These are phyloP conservation scores for Trypanosoma rangeli DNA, from an alignment of 208 protist genomes.

Conservation along the genomic window DNA sequence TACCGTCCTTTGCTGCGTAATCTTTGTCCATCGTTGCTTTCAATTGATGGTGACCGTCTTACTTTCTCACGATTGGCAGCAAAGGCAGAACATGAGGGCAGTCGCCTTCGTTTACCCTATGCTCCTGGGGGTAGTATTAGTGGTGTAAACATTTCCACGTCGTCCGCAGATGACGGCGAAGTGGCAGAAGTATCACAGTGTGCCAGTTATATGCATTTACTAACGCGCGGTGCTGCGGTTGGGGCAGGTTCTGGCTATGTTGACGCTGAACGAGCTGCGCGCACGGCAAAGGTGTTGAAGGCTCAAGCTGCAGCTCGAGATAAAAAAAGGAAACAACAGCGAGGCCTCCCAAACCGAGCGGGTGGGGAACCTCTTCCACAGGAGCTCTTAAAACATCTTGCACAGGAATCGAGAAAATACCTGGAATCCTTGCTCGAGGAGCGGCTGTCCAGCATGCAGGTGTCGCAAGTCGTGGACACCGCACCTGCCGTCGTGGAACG, in stretches of 20 bases:
- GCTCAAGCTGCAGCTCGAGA: constrained; percentile 19
- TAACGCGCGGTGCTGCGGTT: constrained; percentile 61
- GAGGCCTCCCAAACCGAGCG: constrained; percentile 19
- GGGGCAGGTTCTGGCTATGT: constrained; percentile 55
- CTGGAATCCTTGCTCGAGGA: constrained; percentile 72
- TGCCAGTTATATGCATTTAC: constrained; percentile 59
- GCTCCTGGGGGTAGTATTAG: background rate
- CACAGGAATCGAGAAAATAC: constrained; percentile 67
- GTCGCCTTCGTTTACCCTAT: constrained; percentile 36
- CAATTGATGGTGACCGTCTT: constrained; percentile 67
- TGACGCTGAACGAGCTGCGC: constrained; percentile 30
- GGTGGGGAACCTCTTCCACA: constrained; percentile 36
- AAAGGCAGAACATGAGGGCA: constrained; percentile 30
- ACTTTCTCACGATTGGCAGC: constrained; percentile 47
- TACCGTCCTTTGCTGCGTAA: constrained; percentile 70
- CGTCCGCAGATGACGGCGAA: background rate
- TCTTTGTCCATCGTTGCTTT: constrained; percentile 73
- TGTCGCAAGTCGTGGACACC: background rate
- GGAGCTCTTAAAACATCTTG: constrained; percentile 57
- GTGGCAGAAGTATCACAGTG: constrained; percentile 21
- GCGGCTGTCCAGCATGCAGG: constrained; percentile 45
- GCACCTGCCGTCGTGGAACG: background rate
- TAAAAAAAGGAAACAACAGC: constrained; percentile 25
- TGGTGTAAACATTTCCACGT: background rate
- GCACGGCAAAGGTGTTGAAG: constrained; percentile 39